Percentiles rank a stretch among this genome's conserved stretches.
Evolutionary conservation across 2,329 filamentous ascomycete species (phyloP).

Genomic region (Sclerotinia glacialis): DNA sequence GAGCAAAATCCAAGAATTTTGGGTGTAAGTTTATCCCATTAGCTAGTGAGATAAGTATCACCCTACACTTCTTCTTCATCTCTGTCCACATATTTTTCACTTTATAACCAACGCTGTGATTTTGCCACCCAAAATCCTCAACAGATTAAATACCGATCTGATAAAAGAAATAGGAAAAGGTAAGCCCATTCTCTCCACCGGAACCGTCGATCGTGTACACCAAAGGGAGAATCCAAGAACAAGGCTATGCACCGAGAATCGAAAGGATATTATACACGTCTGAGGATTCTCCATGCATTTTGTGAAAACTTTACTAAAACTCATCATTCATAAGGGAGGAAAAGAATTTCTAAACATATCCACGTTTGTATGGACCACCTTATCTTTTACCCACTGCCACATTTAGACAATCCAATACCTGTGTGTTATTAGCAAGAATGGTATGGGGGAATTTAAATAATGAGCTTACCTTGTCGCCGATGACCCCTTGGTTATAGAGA

Average conservation of each 20-base stretch:
- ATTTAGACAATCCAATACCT: constrained; percentile 38
- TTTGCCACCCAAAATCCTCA: neutral
- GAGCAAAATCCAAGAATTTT: neutral
- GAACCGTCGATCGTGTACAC: constrained; percentile 12
- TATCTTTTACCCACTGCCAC: constrained; percentile 32
- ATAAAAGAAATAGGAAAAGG: neutral
- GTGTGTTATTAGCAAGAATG: constrained; percentile 14
- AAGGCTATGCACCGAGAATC: constrained; percentile 17
- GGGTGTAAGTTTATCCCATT: neutral
- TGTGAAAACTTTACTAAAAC: constrained; percentile 15
- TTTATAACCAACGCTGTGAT: constrained; percentile 2
- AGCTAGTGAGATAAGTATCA: neutral
- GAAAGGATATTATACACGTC: constrained; percentile 22
- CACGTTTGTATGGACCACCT: constrained; percentile 19
- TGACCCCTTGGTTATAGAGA: constrained; percentile 59
- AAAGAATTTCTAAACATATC: neutral
- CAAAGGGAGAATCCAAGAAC: constrained; percentile 17
- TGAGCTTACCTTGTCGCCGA: constrained; percentile 38
- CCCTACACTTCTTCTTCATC: neutral
- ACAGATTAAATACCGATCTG: constrained; percentile 5
- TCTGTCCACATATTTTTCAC: neutral
- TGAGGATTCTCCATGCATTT: constrained; percentile 17
- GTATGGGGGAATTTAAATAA: neutral
- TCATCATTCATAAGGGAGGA: constrained; percentile 17
- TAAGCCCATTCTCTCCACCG: constrained; percentile 1